Evolutionary conservation across 768 basidiomycete genomes (phyloP).

Genomic region (Rhodocollybia butyracea): DNA sequence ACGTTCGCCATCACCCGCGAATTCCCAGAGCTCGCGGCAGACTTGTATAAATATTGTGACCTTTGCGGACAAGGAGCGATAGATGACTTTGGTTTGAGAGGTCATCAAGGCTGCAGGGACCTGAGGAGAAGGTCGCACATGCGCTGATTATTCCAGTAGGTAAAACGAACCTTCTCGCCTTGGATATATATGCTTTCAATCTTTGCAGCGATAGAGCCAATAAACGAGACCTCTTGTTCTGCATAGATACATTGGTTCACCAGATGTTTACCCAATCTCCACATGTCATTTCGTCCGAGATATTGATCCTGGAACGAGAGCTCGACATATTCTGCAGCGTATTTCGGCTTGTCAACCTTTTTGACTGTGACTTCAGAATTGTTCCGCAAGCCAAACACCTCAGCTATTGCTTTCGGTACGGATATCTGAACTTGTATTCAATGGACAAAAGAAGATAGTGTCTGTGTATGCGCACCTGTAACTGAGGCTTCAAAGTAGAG

Average conservation of each 20-base stretch:
- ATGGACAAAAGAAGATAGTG: slow-evolving; percentile 1
- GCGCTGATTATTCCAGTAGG: slow-evolving; percentile 1
- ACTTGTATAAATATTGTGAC: slow-evolving; percentile 95
- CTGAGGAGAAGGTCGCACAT: slow-evolving; percentile 31
- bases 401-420: slow-evolving; percentile 68
- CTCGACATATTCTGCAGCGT: slow-evolving; percentile 78
- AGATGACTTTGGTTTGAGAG: slow-evolving; percentile 81
- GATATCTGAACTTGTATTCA: slow-evolving; percentile 51
- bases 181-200: slow-evolving; percentile 75
- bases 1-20: slow-evolving; percentile 92
- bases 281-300: slow-evolving; percentile 95
- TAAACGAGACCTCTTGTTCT: slow-evolving; percentile 82
- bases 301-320: slow-evolving; percentile 94
- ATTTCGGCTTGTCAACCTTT: slow-evolving; percentile 64
- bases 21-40: slow-evolving; percentile 94
- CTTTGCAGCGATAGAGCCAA: slow-evolving; percentile 79
- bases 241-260: slow-evolving; percentile 79
- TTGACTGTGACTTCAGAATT: slow-evolving; percentile 62
- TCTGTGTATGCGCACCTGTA: slow-evolving; percentile 43
- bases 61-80: slow-evolving; percentile 87
- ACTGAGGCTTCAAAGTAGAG: slow-evolving; percentile 51
- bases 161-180: slow-evolving; percentile 53
- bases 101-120: slow-evolving; percentile 82
- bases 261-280: slow-evolving; percentile 82
- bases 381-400: slow-evolving; percentile 67